Conservation (phyloP, 2,329 filamentous ascomycete species). For the Metarhizium guizhouense region DNA sequence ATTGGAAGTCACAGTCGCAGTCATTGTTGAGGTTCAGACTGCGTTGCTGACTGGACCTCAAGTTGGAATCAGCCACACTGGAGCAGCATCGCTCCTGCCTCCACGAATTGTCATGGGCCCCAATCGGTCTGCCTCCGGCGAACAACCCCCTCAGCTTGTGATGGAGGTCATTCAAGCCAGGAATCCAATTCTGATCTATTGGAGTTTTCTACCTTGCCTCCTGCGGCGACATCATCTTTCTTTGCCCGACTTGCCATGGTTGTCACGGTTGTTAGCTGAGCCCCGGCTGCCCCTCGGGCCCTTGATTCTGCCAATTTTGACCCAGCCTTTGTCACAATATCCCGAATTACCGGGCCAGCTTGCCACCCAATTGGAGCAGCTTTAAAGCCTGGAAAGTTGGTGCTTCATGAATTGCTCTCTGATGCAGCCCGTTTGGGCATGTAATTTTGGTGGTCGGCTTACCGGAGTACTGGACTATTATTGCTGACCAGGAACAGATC, state of each 20-base stretch:
- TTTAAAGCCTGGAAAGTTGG: neutral
- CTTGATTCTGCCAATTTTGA: neutral
- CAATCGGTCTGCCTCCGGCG: neutral
- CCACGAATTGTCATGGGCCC: neutral
- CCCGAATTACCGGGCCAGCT: neutral
- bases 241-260: neutral
- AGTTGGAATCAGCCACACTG: conserved; percentile 44
- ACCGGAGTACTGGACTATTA: too few species aligned
- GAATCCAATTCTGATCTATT: too few species aligned
- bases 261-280: neutral
- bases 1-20: too few species aligned
- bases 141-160: neutral
- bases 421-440: neutral
- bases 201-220: too few species aligned
- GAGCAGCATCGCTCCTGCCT: neutral
- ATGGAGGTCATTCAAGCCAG: neutral
- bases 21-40: too few species aligned
- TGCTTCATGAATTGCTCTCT: too few species aligned
- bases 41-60: too few species aligned
- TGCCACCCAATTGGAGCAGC: neutral
- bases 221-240: neutral
- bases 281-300: neutral
- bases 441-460: neutral
- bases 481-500: too few species aligned
- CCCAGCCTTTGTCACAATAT: neutral